A percentile compares a stretch with the other conserved stretches of the same genome.
Conservation (phyloP, 208 protist genomes). For the Wallacemonas rigidus region DNA sequence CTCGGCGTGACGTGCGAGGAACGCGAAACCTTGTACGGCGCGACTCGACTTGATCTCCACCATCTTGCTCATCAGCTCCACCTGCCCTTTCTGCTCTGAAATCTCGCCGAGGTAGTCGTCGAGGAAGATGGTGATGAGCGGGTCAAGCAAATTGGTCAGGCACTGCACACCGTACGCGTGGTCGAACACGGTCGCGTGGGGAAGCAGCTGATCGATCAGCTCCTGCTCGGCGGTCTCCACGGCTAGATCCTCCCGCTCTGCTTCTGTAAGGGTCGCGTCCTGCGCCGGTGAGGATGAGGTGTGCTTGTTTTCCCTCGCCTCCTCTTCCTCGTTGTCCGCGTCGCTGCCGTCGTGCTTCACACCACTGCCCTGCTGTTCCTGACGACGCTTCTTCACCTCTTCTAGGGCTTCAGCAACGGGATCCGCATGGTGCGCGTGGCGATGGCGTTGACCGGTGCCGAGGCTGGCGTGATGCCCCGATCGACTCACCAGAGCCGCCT, state of each 20-base stretch:
- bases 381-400: constrained; percentile 21
- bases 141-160: constrained; percentile 67
- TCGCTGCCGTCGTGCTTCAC: constrained; percentile 8
- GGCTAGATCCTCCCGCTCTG: constrained; percentile 23
- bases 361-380: constrained; percentile 8
- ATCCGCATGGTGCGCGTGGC: background rate
- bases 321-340: constrained; percentile 9
- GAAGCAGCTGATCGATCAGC: constrained; percentile 47
- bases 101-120: constrained; percentile 93
- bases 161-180: constrained; percentile 68
- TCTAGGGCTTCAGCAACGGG: constrained; percentile 11
- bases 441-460: background rate
- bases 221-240: constrained; percentile 62
- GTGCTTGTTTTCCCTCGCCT: background rate
- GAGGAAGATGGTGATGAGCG: constrained; percentile 82
- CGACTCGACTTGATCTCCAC: constrained; percentile 88
- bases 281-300: background rate
- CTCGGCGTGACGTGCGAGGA: constrained; percentile 78
- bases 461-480: background rate
- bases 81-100: constrained; percentile 87
- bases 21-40: constrained; percentile 82
- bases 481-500: constrained; percentile 26
- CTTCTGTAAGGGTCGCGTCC: constrained; percentile 17
- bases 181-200: constrained; percentile 53
- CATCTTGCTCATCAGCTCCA: constrained; percentile 92